Base-by-base conservation (phyloP, 352 stramenopile genomes). In the Globisporangium solare region DNA sequence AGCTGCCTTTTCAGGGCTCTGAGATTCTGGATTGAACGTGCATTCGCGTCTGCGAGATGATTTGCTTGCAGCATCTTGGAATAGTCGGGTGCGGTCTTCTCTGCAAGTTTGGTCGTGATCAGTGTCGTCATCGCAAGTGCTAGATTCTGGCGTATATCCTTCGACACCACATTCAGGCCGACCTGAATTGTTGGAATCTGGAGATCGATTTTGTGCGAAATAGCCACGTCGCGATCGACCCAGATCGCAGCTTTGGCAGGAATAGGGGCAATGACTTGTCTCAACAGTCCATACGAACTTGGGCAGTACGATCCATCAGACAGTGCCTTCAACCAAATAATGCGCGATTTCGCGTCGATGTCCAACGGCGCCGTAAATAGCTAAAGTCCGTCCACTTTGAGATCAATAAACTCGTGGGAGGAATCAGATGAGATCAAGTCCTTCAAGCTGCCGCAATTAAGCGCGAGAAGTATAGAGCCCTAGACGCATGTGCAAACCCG, bases 181-280 rank as follows among this genome's bases (percentile, higher is more conserved):
- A 88, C 70, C 54, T 88, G 64, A 27, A 90, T 70, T 1, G 62
- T 65, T 24, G 79, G 76, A 35, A 92, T 89, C 42, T 79, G 66
- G 10, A 92, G 51, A 37, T 74, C 68, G 1, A 89, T 64, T 27
- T 62, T 70, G 61, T 85, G 79, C 40, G 57, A 69, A 7, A 79
- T 47, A 0, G 41, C 60, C 10, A 67, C 64, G 21, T 76, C 64
- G 1, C 68, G 66, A 37, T 86, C 75, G 31, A 89, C 58, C 71
- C 70, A 86, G 58, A 88, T 70, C 7, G 66, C 77, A 13, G 88
- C 63, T 40, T 73, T 69, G 1, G 68, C 61, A 12, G 81, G 76
- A n/a, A 89, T 82, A 3, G 81, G 78, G 0, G 78, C 75, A 27
- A 91, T 78, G 11, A 91, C 76, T 69, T 85, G 74, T 48, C 72